These are phyloP conservation scores for Debaryomyces sp. DNA, from an alignment of 1,139 yeast species.

Conservation along the genomic window DNA sequence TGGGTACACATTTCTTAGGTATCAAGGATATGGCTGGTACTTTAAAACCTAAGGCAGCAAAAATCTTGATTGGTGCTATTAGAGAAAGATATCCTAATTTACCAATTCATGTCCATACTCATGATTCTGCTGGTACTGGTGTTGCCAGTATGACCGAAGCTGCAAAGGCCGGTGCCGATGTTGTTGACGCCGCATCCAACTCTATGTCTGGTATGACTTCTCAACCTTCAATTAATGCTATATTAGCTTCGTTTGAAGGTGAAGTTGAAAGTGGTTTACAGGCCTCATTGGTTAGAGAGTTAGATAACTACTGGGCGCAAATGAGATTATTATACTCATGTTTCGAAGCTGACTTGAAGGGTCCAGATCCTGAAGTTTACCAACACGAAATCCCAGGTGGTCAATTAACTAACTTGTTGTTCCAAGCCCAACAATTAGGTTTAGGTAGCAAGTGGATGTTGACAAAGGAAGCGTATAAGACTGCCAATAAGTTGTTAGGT, in stretches of 20 bases:
- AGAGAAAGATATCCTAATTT: slow-evolving; percentile 87
- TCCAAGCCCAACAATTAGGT: slow-evolving; percentile 99
- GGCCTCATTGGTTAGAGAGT: slow-evolving; percentile 68
- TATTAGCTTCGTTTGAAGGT: slow-evolving; percentile 90
- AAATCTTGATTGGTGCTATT: slow-evolving; percentile 71
- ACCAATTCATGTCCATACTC: slow-evolving; percentile 98
- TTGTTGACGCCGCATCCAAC: slow-evolving; percentile 95
- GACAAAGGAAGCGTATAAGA: slow-evolving; percentile 90
- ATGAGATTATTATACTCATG: slow-evolving; percentile 95
- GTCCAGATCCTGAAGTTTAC: slow-evolving; percentile 99
- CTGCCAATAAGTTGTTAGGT: slow-evolving; percentile 87
- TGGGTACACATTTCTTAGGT: slow-evolving; percentile 97
- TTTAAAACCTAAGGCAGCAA: slow-evolving; percentile 93
- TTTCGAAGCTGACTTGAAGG: slow-evolving; percentile 97
- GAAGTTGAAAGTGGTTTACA: slow-evolving; percentile 75
- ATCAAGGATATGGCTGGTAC: slow-evolving; percentile 99
- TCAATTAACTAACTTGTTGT: slow-evolving; percentile 92
- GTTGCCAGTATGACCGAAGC: slow-evolving; percentile 95
- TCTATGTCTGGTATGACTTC: slow-evolving; percentile 98
- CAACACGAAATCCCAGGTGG: slow-evolving; percentile 99
- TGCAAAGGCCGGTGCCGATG: slow-evolving; percentile 97
- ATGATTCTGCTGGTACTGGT: slow-evolving; percentile 99
- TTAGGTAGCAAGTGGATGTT: slow-evolving; percentile 95
- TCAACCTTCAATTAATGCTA: slow-evolving; percentile 93
- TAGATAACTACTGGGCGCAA: slow-evolving; percentile 97